phyloP scores from a whole-genome alignment of 1,284 basidiomycete species.

The Papiliotrema flavescens region DNA sequence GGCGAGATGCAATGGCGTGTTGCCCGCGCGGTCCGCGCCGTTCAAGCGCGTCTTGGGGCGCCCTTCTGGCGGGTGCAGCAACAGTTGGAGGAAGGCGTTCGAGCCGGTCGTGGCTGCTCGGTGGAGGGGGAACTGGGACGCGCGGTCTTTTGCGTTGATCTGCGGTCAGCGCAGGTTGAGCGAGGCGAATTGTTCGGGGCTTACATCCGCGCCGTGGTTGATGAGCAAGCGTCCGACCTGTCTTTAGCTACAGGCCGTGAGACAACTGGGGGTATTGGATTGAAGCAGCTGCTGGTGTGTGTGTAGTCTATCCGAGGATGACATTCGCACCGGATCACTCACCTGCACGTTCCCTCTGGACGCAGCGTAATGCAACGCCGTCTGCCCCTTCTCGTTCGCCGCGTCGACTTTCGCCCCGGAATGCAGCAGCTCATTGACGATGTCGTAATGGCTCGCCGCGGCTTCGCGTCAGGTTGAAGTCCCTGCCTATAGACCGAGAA shows the following conservation, averaged over 20 bases:
- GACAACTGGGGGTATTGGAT: too few species aligned
- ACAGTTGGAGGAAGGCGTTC: conserved; percentile 73
- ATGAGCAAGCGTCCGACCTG: conserved; percentile 85
- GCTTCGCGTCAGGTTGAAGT: conserved; percentile 9
- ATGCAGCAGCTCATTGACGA: conserved; percentile 74
- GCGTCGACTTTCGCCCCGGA: conserved; percentile 79
- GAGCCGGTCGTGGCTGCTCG: conserved; percentile 93
- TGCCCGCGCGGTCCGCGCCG: conserved; percentile 81
- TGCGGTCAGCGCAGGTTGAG: conserved; percentile 37
- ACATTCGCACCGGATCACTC: conserved; percentile 38
- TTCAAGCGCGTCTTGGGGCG: conserved; percentile 78
- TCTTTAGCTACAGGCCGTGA: conserved; percentile 27
- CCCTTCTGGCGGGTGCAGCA: conserved; percentile 70
- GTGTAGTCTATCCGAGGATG: background rate
- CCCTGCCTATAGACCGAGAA: conserved; percentile 1
- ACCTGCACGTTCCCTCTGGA: conserved; percentile 87
- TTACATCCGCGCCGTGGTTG: conserved; percentile 77
- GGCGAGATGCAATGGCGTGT: conserved; percentile 91
- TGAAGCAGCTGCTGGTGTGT: background rate
- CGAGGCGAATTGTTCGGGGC: conserved; percentile 12
- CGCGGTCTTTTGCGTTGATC: conserved; percentile 88
- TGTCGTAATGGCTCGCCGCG: conserved; percentile 61
- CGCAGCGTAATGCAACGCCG: conserved; percentile 86
- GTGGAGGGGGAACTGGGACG: conserved; percentile 84
- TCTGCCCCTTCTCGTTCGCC: conserved; percentile 80